Percentiles rank a stretch among this genome's conserved stretches.
These are phyloP conservation scores for Musa beccarii DNA, from an alignment of 176 grass and related monocot species.

Conservation along the genomic window DNA sequence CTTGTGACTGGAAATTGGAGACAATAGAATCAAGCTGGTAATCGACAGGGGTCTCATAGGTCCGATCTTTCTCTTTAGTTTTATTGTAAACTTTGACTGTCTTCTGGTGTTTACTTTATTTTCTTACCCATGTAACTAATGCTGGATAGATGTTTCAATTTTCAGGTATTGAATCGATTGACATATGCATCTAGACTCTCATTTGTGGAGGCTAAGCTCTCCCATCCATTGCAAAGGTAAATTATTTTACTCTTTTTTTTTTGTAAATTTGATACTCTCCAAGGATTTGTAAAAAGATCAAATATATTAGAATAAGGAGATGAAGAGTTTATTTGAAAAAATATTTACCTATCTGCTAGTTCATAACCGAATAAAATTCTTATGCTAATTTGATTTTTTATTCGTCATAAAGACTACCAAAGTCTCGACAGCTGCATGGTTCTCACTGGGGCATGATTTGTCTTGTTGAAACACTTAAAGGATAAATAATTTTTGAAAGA, in stretches of 20 bases:
- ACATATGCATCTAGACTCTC: constrained; percentile 96
- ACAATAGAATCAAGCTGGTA: too few relatives aligned
- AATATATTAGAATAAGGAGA: not conserved
- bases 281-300: too few relatives aligned
- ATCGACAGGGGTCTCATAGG: too few relatives aligned
- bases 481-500: constrained; percentile 39
- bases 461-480: constrained; percentile 96
- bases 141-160: constrained; percentile 8
- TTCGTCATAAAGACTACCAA: constrained; percentile 75
- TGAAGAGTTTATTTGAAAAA: not conserved
- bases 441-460: constrained; percentile 99
- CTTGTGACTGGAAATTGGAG: too few relatives aligned
- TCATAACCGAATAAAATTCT: not conserved
- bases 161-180: constrained; percentile 88
- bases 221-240: constrained; percentile 92
- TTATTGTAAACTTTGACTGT: not conserved
- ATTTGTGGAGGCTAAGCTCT: constrained; percentile 91
- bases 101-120: not conserved
- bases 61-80: too few relatives aligned
- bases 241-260: constrained; percentile 2
- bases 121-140: not conserved
- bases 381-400: constrained; percentile 2
- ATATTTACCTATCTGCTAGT: not conserved
- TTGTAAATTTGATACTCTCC: not conserved
- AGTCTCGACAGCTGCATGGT: constrained; percentile 91